Evolutionary conservation across 2,329 filamentous ascomycete species (phyloP).

Genomic region (Botryotinia narcissicola): DNA sequence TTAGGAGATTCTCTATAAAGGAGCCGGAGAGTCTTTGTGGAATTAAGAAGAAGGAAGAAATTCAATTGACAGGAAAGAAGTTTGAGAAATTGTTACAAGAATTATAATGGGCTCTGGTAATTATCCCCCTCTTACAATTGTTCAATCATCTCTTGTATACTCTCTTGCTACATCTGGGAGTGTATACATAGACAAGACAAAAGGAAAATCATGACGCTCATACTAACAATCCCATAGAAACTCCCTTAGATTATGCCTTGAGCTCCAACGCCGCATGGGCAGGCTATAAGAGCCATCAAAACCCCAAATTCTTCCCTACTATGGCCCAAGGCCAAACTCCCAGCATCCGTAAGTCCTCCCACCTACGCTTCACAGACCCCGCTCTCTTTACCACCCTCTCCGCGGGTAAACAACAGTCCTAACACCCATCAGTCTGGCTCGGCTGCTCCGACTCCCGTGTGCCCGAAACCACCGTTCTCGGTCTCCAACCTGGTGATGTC

Average conservation of each 20-base stretch:
- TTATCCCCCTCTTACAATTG: neutral
- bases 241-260: conserved; percentile 57
- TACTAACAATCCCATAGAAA: conserved; percentile 22
- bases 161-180: neutral
- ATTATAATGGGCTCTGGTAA: conserved; percentile 17
- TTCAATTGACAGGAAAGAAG: neutral
- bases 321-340: conserved; percentile 66
- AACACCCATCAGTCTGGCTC: conserved; percentile 63
- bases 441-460: conserved; percentile 84
- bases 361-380: neutral
- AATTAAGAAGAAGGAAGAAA: neutral
- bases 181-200: neutral
- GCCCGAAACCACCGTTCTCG: conserved; percentile 78
- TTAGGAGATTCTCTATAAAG: neutral
- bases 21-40: neutral
- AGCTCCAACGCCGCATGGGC: conserved; percentile 71
- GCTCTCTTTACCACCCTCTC: neutral
- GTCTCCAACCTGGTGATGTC: conserved; percentile 76
- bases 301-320: conserved; percentile 69
- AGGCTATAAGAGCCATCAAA: conserved; percentile 58
- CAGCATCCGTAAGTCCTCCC: conserved; percentile 52
- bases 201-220: neutral
- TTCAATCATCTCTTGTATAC: neutral
- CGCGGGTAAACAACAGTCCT: conserved; percentile 10
- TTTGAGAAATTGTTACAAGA: neutral